Percentiles rank a stretch among this genome's conserved stretches.
Evolutionary conservation across 768 basidiomycete genomes (phyloP).

Genomic region (Naganishia vaughanmartiniae): DNA sequence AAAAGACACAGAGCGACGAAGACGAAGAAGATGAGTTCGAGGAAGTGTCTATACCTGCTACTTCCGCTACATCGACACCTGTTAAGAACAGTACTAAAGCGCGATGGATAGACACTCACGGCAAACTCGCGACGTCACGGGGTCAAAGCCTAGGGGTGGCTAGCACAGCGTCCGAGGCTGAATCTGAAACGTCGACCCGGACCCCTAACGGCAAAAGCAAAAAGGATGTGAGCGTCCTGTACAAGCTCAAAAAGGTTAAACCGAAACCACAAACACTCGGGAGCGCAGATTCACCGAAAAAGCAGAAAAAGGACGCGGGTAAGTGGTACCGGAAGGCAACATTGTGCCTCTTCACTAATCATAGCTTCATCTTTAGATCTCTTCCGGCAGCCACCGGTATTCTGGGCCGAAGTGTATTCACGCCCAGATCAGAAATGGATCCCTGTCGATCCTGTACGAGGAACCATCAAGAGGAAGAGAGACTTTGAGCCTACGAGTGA

Average conservation of each 20-base stretch:
- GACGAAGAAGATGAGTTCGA: constrained; percentile 45
- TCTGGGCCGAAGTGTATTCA: constrained; percentile 97
- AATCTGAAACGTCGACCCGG: constrained; percentile 14
- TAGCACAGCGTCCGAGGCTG: constrained; percentile 20
- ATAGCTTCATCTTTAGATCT: constrained; percentile 35
- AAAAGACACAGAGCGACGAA: constrained; percentile 36
- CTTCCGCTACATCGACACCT: constrained; percentile 23
- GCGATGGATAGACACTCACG: constrained; percentile 4
- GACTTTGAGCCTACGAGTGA: constrained; percentile 69
- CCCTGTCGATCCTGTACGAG: constrained; percentile 82
- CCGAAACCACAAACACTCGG: constrained; percentile 57
- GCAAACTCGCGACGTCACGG: constrained; percentile 19
- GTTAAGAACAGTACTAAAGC: background rate
- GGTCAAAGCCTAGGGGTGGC: constrained; percentile 9
- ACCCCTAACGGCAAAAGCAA: constrained; percentile 11
- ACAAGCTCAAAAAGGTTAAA: constrained; percentile 58
- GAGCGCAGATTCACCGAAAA: constrained; percentile 32
- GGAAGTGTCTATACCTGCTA: constrained; percentile 44
- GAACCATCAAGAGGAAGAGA: constrained; percentile 73
- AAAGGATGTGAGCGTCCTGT: constrained; percentile 21
- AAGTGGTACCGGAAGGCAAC: background rate
- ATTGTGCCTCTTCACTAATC: background rate
- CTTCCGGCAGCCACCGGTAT: constrained; percentile 67
- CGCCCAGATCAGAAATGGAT: constrained; percentile 87
- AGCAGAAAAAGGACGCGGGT: constrained; percentile 43